Evolutionary conservation across 768 basidiomycete genomes (phyloP).

Genomic region (Mycena vitilis): DNA sequence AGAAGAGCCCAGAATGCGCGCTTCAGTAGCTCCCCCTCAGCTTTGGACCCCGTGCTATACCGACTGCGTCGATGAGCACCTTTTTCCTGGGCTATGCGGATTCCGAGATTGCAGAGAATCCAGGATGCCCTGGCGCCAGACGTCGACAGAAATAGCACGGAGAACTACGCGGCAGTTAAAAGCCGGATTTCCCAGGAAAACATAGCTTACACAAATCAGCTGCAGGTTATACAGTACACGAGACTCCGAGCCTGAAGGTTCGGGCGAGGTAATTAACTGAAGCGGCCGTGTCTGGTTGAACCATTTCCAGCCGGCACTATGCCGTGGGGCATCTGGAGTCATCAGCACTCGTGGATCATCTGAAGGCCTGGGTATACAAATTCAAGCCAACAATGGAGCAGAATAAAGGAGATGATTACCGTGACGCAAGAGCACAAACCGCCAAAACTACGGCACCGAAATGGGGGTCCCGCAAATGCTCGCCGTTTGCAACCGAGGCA

Average conservation of each 20-base stretch:
- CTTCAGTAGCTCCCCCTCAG: slow-evolving; percentile 7
- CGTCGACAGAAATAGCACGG: slow-evolving; percentile 9
- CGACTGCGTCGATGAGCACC: slow-evolving; percentile 18
- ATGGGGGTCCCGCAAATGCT: slow-evolving; percentile 57
- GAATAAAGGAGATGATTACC: background rate
- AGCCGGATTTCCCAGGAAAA: background rate
- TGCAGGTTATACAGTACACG: slow-evolving; percentile 17
- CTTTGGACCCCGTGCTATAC: slow-evolving; percentile 2
- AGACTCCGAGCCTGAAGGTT: background rate
- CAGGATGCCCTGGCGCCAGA: background rate
- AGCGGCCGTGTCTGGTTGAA: slow-evolving; percentile 73
- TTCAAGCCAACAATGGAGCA: background rate
- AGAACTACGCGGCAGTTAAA: slow-evolving; percentile 1
- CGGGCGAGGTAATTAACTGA: slow-evolving; percentile 56
- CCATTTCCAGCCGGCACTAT: slow-evolving; percentile 70
- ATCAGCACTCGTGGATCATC: slow-evolving; percentile 57
- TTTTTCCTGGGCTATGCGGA: slow-evolving; percentile 22
- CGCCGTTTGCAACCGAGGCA: slow-evolving; percentile 54
- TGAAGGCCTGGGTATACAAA: slow-evolving; percentile 56
- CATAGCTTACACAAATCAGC: slow-evolving; percentile 14
- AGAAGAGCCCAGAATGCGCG: slow-evolving; percentile 25
- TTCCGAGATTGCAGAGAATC: slow-evolving; percentile 13
- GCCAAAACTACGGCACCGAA: slow-evolving; percentile 72
- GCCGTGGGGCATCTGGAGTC: slow-evolving; percentile 48
- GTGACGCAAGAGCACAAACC: slow-evolving; percentile 68